Percentiles rank a stretch among this genome's conserved stretches.
Conservation (phyloP, 331 rosid species). For the Dryas integrifolia region DNA sequence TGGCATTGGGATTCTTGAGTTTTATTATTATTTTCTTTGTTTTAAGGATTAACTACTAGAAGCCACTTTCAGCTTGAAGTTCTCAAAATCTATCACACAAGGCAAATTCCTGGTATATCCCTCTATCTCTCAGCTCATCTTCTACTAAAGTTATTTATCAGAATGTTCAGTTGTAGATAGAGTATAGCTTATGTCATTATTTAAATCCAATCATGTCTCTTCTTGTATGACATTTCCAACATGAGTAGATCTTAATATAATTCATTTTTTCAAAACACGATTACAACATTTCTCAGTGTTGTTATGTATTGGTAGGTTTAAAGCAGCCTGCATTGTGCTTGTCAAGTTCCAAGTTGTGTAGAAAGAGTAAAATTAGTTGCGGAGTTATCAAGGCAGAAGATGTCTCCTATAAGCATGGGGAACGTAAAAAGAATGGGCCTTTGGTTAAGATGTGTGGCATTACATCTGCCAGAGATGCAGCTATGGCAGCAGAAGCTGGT, state of each 20-base stretch:
- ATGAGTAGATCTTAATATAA: background rate
- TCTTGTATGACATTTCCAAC: conserved; percentile 6
- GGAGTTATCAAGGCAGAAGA: conserved; percentile 32
- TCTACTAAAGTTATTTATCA: background rate
- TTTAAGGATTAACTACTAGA: conserved; percentile 46
- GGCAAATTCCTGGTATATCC: conserved; percentile 34
- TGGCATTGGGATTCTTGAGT: conserved; percentile 6
- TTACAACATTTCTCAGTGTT: conserved; percentile 6
- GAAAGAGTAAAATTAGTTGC: conserved; percentile 43
- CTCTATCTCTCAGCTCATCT: too few relatives aligned
- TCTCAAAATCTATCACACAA: conserved; percentile 20
- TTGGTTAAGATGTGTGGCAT: conserved; percentile 93
- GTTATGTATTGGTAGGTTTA: conserved; percentile 40
- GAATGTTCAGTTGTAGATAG: background rate
- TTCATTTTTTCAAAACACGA: conserved; percentile 8
- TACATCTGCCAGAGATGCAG: conserved; percentile 83
- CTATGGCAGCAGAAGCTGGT: conserved; percentile 88
- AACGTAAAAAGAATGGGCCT: conserved; percentile 40
- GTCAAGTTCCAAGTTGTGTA: conserved; percentile 31
- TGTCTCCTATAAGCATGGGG: conserved; percentile 36
- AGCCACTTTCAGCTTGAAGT: conserved; percentile 42
- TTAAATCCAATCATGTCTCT: background rate
- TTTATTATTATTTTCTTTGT: conserved; percentile 9
- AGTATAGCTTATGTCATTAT: background rate
- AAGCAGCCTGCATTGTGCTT: conserved; percentile 31